Evolutionary conservation across 2,329 filamentous ascomycete genomes (phyloP).

Genomic region (Blumeria graminis): DNA sequence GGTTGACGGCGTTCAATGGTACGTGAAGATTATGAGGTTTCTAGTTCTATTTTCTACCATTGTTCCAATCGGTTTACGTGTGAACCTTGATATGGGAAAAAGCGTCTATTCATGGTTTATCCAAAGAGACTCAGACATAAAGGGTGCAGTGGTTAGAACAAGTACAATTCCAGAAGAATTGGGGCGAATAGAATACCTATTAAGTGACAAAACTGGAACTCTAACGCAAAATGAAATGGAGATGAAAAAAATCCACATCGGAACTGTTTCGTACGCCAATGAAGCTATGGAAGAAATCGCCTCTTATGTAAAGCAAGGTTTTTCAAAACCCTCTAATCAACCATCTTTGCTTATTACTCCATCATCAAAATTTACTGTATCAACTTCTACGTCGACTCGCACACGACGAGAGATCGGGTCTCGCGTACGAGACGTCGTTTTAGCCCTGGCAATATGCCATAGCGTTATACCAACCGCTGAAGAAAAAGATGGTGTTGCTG

Average conservation of each 20-base stretch:
- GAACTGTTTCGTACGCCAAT: conserved; percentile 92
- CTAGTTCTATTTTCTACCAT: conserved; percentile 97
- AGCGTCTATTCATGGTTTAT: conserved; percentile 92
- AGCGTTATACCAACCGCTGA: conserved; percentile 88
- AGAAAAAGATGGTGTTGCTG: conserved; percentile 49
- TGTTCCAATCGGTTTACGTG: conserved; percentile 84
- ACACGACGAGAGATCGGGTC: conserved; percentile 84
- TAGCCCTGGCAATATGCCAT: conserved; percentile 82
- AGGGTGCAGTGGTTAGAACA: conserved; percentile 77
- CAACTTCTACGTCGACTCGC: conserved; percentile 42
- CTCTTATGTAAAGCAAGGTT: conserved; percentile 66
- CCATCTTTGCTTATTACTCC: conserved; percentile 42
- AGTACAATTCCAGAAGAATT: conserved; percentile 95
- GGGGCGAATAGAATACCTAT: conserved; percentile 80
- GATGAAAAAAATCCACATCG: conserved; percentile 94
- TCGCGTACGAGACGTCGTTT: conserved; percentile 73
- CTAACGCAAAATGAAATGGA: conserved; percentile 97
- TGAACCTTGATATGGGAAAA: conserved; percentile 94
- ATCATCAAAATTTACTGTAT: conserved; percentile 40
- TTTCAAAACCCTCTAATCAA: conserved; percentile 29
- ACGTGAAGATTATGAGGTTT: conserved; percentile 95
- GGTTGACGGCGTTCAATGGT: conserved; percentile 51
- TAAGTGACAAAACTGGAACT: conserved; percentile 97
- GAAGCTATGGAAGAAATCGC: conserved; percentile 96
- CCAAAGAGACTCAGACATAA: conserved; percentile 70